Evolutionary conservation across 495 filamentous ascomycete genomes (phyloP).

Genomic region (Penicillium paradoxum): DNA sequence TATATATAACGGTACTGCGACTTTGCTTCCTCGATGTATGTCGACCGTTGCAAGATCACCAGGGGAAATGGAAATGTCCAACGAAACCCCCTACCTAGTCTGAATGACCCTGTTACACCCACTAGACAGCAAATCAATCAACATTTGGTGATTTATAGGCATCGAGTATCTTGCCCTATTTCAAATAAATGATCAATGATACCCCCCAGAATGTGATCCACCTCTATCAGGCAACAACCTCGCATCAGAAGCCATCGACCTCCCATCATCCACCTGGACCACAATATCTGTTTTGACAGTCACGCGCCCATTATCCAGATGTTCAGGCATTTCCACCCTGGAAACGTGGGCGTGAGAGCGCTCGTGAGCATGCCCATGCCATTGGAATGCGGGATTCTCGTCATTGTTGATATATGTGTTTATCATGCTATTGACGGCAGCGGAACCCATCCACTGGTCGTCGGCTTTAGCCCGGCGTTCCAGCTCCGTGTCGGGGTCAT

Average conservation of each 20-base stretch:
- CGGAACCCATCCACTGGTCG: constrained; percentile 20
- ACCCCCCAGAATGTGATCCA: not conserved
- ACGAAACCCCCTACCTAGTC: too few relatives aligned
- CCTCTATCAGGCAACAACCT: constrained; percentile 15
- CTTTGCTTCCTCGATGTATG: too few relatives aligned
- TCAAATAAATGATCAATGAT: not conserved
- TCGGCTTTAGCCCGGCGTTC: constrained; percentile 9
- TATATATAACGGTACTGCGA: too few relatives aligned
- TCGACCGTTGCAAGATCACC: too few relatives aligned
- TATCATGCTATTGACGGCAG: constrained; percentile 9
- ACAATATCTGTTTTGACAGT: constrained; percentile 31
- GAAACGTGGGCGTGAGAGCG: constrained; percentile 17
- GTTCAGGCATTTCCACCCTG: constrained; percentile 13
- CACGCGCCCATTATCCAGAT: constrained; percentile 18
- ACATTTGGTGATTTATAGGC: too few relatives aligned
- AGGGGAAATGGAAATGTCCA: too few relatives aligned
- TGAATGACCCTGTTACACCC: too few relatives aligned
- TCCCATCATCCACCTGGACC: constrained; percentile 27
- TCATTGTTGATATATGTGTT: constrained; percentile 9
- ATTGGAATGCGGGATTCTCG: constrained; percentile 9
- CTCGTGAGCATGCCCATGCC: constrained; percentile 11
- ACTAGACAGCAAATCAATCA: too few relatives aligned
- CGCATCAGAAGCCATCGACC: constrained; percentile 16
- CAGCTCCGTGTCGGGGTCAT: constrained; percentile 16
- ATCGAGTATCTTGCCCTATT: too few relatives aligned